phyloP scores from a whole-genome alignment of 75 land plant species.

The Picea sitchensis region DNA sequence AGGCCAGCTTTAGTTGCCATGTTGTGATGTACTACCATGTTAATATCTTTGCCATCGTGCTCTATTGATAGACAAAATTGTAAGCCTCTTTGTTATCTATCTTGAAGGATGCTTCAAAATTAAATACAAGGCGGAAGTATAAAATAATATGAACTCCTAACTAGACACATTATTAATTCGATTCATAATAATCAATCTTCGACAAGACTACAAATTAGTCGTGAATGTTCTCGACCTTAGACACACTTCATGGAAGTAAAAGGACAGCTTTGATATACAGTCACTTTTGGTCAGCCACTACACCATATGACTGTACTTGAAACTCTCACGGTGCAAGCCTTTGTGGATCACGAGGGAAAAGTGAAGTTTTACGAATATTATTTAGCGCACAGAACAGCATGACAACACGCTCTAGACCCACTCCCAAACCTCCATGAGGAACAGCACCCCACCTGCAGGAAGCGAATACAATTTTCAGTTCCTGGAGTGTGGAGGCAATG shows the following conservation, averaged over 20 bases:
- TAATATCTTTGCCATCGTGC: no score
- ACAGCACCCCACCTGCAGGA: constrained; percentile 70
- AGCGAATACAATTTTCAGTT: background rate
- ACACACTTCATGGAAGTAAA: background rate
- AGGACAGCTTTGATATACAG: background rate
- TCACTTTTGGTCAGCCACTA: background rate
- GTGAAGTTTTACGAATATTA: constrained; percentile 75
- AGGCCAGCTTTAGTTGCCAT: no score
- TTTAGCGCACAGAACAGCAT: constrained; percentile 79
- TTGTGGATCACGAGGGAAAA: constrained; percentile 80
- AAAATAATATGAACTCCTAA: no score
- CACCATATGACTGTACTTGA: background rate
- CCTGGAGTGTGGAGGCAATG: background rate
- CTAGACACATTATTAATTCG: no score
- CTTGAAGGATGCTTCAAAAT: no score
- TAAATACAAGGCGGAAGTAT: no score
- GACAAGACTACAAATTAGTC: no score
- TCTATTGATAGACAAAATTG: no score
- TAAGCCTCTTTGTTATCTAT: no score
- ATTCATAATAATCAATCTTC: no score
- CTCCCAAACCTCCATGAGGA: constrained; percentile 90
- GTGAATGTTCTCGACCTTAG: background rate
- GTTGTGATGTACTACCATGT: no score
- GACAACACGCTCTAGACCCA: constrained; percentile 82
- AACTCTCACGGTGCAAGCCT: constrained; percentile 73